Conservation (phyloP, 179 eudicot genomes). For the Beta lomatogona region DNA sequence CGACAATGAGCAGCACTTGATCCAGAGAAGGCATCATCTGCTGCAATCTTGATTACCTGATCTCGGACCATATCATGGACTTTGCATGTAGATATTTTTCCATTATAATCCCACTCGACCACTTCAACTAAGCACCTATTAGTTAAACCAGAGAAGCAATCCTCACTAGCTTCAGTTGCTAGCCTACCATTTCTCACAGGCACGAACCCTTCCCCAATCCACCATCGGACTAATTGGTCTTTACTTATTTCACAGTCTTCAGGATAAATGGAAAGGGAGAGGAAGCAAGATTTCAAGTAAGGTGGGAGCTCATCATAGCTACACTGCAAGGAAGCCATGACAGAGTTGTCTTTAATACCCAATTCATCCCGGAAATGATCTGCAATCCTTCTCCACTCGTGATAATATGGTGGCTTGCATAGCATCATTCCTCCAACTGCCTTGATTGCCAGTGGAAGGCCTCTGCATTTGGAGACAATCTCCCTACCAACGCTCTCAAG, state of each 20-base stretch:
- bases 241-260: constrained; percentile 51
- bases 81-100: constrained; percentile 49
- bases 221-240: constrained; percentile 49
- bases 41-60: constrained; percentile 42
- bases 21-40: constrained; percentile 42
- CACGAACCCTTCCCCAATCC: constrained; percentile 60
- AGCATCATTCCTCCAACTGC: constrained; percentile 55
- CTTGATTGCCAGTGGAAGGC: constrained; percentile 64
- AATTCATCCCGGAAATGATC: constrained; percentile 46
- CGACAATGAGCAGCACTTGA: constrained; percentile 31
- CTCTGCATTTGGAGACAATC: constrained; percentile 53
- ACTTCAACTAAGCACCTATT: constrained; percentile 63
- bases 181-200: constrained; percentile 39
- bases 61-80: constrained; percentile 67
- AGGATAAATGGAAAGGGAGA: constrained; percentile 50
- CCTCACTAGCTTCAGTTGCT: constrained; percentile 52
- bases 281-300: constrained; percentile 48
- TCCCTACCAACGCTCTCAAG: constrained; percentile 45
- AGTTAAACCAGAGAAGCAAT: constrained; percentile 51
- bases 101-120: constrained; percentile 53
- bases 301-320: constrained; percentile 64
- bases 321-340: constrained; percentile 52
- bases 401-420: constrained; percentile 39
- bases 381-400: constrained; percentile 49
- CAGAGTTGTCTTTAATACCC: constrained; percentile 38